These are phyloP conservation scores for Emericellopsis terricola DNA, from an alignment of 495 filamentous ascomycete genomes.

Conservation along the genomic window DNA sequence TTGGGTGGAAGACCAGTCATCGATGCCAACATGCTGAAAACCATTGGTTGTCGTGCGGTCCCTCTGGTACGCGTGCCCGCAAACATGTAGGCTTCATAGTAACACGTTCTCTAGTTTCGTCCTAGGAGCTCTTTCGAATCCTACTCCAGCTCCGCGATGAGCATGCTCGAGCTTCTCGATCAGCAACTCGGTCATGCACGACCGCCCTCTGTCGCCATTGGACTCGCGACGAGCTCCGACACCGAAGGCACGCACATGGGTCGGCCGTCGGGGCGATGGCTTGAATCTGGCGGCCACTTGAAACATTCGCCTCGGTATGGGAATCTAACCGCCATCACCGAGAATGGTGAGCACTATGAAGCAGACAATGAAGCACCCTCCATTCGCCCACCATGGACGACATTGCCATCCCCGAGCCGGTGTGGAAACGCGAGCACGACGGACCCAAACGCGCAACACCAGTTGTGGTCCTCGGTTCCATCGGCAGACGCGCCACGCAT, in stretches of 20 bases:
- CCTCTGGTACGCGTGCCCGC: conserved; percentile 12
- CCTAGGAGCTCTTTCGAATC: neutral
- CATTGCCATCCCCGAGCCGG: too few species aligned
- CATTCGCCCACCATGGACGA: too few species aligned
- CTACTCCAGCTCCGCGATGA: neutral
- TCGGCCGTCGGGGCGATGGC: too few species aligned
- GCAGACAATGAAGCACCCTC: too few species aligned
- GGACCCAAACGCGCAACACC: too few species aligned
- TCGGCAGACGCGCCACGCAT: too few species aligned
- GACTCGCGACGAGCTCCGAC: too few species aligned
- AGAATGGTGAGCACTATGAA: too few species aligned
- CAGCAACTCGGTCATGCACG: neutral
- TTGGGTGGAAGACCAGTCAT: conserved; percentile 10
- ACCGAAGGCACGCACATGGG: too few species aligned
- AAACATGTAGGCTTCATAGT: conserved; percentile 2
- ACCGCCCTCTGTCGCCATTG: conserved; percentile 1
- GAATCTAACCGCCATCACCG: neutral
- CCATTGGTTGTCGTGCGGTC: conserved; percentile 18
- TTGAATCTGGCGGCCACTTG: neutral
- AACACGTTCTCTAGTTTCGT: conserved; percentile 4
- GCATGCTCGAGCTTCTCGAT: conserved; percentile 1
- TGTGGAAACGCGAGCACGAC: too few species aligned
- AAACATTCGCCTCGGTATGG: neutral
- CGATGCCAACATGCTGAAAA: conserved; percentile 12
- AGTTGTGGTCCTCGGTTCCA: too few species aligned